A percentile compares a stretch with the other conserved stretches of the same genome.
Evolutionary conservation across 345 rosid species (phyloP).

Genomic region (Excoecaria agallocha): DNA sequence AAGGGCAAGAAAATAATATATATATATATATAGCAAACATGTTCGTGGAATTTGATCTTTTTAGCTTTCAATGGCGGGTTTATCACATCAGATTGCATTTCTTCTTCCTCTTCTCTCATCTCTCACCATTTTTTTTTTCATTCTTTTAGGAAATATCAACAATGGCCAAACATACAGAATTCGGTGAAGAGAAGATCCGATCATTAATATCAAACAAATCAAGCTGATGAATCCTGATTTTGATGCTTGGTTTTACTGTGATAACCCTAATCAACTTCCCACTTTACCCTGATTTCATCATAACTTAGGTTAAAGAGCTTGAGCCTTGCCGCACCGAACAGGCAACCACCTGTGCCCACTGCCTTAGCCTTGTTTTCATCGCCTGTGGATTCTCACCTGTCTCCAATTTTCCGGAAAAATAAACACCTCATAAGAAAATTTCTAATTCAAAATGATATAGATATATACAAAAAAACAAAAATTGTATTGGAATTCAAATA

Average conservation of each 20-base stretch:
- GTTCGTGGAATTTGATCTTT: background rate
- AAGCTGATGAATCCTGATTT: conserved; percentile 11
- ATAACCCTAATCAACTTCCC: conserved; percentile 14
- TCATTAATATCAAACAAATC: conserved; percentile 8
- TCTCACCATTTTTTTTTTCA: background rate
- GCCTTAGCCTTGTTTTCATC: conserved; percentile 83
- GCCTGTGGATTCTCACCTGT: conserved; percentile 74
- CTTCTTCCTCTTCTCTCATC: background rate
- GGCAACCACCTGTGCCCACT: conserved; percentile 96
- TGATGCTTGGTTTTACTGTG: conserved; percentile 26
- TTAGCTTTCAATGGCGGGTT: background rate
- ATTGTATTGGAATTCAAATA: background rate
- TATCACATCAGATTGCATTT: background rate
- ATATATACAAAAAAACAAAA: background rate
- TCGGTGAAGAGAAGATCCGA: background rate
- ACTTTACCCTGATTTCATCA: no score
- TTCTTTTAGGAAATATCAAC: background rate
- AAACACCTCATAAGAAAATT: background rate
- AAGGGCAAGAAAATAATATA: no score
- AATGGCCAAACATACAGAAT: conserved; percentile 10
- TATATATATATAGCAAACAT: no score
- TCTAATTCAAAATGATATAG: no score
- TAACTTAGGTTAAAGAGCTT: conserved; percentile 10
- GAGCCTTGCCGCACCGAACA: conserved; percentile 79
- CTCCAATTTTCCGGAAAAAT: conserved; percentile 10